Evolutionary conservation across 495 filamentous ascomycete species (phyloP).

Genomic region (Friedmanniomyces simplex): DNA sequence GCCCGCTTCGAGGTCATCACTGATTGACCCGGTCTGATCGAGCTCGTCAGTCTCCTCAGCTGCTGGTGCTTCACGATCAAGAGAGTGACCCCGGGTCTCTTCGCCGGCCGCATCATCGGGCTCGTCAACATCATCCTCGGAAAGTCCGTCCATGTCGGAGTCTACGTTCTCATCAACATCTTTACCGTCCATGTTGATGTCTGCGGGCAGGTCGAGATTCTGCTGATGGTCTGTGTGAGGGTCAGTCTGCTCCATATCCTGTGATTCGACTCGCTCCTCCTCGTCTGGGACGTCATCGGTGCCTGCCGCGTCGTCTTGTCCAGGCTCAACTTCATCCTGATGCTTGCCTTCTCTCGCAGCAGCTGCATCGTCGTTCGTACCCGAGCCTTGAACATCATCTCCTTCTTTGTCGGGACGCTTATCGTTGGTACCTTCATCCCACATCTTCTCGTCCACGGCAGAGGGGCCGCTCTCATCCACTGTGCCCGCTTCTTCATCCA

Average conservation of each 20-base stretch:
- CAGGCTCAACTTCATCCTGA: constrained; percentile 29
- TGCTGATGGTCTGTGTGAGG: constrained; percentile 64
- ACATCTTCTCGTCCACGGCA: constrained; percentile 94
- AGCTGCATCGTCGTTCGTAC: constrained; percentile 50
- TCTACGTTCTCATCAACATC: constrained; percentile 52
- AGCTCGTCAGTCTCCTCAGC: constrained; percentile 30
- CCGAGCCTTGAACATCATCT: constrained; percentile 54
- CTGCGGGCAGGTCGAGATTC: constrained; percentile 54
- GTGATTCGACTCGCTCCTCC: constrained; percentile 49
- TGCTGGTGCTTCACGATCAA: constrained; percentile 23
- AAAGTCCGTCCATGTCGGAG: constrained; percentile 44
- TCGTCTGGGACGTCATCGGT: constrained; percentile 53
- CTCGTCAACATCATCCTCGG: constrained; percentile 49
- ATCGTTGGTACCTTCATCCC: constrained; percentile 75
- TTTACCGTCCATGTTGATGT: constrained; percentile 58
- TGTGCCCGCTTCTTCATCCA: constrained; percentile 81
- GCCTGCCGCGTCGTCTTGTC: constrained; percentile 36
- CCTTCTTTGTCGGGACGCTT: constrained; percentile 73
- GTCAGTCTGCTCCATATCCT: constrained; percentile 57
- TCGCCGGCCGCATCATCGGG: constrained; percentile 29
- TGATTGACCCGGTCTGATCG: constrained; percentile 15
- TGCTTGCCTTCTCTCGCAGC: constrained; percentile 50
- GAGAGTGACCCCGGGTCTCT: constrained; percentile 35
- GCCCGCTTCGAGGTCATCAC: constrained; percentile 11
- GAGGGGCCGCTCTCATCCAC: constrained; percentile 81